phyloP scores from a whole-genome alignment of 1,284 basidiomycete species.

The Garcileccinum viscosum region DNA sequence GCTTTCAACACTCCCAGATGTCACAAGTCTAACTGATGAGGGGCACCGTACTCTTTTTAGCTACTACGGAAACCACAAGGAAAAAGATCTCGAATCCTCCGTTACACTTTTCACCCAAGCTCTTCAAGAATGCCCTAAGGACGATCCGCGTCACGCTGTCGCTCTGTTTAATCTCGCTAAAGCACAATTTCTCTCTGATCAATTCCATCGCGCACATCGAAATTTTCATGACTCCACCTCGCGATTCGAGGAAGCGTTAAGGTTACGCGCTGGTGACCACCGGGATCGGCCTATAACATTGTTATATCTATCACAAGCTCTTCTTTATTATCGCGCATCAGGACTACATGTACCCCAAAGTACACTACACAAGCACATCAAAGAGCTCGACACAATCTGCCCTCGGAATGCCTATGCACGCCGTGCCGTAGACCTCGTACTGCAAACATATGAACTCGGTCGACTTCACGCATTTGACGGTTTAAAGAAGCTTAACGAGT shows the following conservation, averaged over 20 bases:
- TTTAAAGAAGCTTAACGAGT: slow-evolving; percentile 4
- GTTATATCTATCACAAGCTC: slow-evolving; percentile 12
- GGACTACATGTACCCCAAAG: background rate
- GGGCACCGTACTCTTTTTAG: slow-evolving; percentile 2
- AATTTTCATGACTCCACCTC: background rate
- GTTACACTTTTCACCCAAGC: slow-evolving; percentile 9
- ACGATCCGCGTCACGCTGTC: background rate
- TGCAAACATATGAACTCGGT: slow-evolving; percentile 3
- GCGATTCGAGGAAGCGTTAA: slow-evolving; percentile 7
- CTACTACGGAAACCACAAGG: background rate
- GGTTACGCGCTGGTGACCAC: background rate
- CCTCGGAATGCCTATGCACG: background rate
- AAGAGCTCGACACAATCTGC: background rate
- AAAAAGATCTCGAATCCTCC: slow-evolving; percentile 10
- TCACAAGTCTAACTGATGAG: slow-evolving; percentile 1
- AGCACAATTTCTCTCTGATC: slow-evolving; percentile 3
- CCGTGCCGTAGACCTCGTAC: slow-evolving; percentile 5
- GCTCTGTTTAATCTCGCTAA: slow-evolving; percentile 21
- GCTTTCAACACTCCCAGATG: background rate
- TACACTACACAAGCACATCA: background rate
- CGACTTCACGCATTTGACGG: background rate
- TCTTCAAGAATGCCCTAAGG: slow-evolving; percentile 4
- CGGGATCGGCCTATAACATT: slow-evolving; percentile 14
- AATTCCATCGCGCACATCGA: background rate
- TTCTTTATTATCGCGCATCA: background rate